phyloP scores from a whole-genome alignment of 257 asterid genomes.

The Solanum etuberosum region DNA sequence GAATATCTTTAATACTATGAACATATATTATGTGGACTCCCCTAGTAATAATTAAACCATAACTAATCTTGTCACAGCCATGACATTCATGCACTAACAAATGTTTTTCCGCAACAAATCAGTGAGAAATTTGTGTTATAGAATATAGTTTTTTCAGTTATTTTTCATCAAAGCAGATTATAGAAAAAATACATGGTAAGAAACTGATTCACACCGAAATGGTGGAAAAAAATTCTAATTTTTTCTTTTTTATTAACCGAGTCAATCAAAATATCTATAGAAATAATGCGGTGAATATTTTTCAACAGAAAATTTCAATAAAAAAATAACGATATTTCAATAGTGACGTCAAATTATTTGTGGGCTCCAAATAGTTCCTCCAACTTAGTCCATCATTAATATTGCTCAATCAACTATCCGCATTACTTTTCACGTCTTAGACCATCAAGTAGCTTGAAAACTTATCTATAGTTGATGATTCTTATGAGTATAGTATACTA shows the following conservation, averaged over 20 bases:
- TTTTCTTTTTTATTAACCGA: no score
- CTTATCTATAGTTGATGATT: background rate
- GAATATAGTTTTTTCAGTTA: no score
- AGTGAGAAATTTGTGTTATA: background rate
- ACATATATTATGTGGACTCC: background rate
- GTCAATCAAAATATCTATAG: no score
- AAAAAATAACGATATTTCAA: no score
- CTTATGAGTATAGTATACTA: background rate
- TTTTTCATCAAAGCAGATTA: no score
- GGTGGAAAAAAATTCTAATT: rapidly evolving
- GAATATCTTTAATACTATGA: background rate
- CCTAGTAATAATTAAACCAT: background rate
- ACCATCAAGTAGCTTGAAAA: background rate
- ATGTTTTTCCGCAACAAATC: rapidly evolving
- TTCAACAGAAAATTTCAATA: background rate
- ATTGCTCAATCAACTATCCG: background rate
- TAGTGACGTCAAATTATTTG: background rate
- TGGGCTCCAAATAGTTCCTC: background rate
- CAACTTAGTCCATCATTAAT: background rate
- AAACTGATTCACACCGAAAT: no score
- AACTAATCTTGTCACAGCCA: background rate
- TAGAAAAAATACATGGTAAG: no score
- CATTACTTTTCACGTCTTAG: background rate
- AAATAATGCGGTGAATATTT: background rate
- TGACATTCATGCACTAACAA: background rate